Evolutionary conservation across 768 basidiomycete species (phyloP), one percentile per base, ranked within the genome.

Genomic region (Tricholoma sp.): DNA sequence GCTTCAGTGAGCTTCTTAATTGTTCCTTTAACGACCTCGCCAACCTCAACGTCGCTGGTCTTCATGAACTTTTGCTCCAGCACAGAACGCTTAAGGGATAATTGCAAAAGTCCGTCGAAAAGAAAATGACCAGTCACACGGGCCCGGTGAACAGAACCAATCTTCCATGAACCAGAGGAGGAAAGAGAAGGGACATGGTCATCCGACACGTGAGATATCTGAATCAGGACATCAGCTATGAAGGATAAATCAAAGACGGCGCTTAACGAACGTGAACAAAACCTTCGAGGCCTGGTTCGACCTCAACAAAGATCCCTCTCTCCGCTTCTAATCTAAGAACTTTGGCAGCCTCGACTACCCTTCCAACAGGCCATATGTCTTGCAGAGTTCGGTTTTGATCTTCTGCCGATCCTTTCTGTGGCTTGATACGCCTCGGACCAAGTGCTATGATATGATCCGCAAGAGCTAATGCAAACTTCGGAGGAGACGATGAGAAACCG

Each of bases 181-280:
- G 89, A 83, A 21, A 97, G 74, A n/a, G 85, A 79, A 14, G 88
- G 81, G n/a, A 94, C 76, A 67, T 93, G 93, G 47, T 94, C 91
- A 67, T 98, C 94, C 8, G 93, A 90, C 47, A 89, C 78, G 69
- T 97, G 93, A 10, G 96, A 97, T 64, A 99, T 97, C 94, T 98
- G 63, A 51, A 18, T 16, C 19, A 4, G 27, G 56, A 21, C 53
- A 56, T 50, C 57, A 67, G 62, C 10, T 58, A 45, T 18, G 14
- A 12, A 4, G 43, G 47, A 46, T 50, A 32, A 49, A 57, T 39
- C 49, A 57, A 56, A 52, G 18, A 59, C 52, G 19, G 21, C 14
- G 53, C 11, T 43, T 14, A 27, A 73, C 89, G 67, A 59, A 97
- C 95, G 72, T 98, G 95, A 37, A 91, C 82, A 67, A 95, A 95